Conservation (phyloP, 2,329 filamentous ascomycete genomes). For the Cercospora beticola region DNA sequence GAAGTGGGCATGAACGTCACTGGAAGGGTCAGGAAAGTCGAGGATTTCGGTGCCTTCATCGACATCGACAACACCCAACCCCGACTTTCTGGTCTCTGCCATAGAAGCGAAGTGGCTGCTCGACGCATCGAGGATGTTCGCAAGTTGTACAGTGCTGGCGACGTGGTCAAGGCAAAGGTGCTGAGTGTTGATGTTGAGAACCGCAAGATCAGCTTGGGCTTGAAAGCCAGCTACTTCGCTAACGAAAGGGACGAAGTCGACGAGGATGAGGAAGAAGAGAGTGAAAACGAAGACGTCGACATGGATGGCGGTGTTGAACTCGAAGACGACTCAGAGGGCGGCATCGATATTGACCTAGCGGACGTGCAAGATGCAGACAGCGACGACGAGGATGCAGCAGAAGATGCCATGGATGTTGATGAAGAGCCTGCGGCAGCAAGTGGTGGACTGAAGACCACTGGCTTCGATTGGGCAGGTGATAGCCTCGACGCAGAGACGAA, state of each 20-base stretch:
- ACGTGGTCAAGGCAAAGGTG: conserved; percentile 89
- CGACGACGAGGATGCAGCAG: conserved; percentile 51
- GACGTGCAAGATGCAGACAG: conserved; percentile 46
- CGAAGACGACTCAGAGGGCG: conserved; percentile 23
- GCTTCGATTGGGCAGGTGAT: conserved; percentile 85
- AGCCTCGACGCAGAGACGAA: conserved; percentile 55
- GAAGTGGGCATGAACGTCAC: conserved; percentile 78
- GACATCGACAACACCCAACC: conserved; percentile 75
- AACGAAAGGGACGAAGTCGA: conserved; percentile 53
- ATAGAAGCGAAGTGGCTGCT: conserved; percentile 88
- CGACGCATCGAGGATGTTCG: conserved; percentile 77
- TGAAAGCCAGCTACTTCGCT: conserved; percentile 90
- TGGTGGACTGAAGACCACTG: conserved; percentile 63
- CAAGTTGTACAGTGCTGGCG: conserved; percentile 85
- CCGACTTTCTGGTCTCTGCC: conserved; percentile 90
- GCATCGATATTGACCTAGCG: conserved; percentile 44
- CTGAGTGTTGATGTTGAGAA: conserved; percentile 73
- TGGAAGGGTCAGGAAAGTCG: conserved; percentile 88
- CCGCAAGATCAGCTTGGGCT: conserved; percentile 79
- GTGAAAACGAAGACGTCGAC: conserved; percentile 33
- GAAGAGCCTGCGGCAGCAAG: conserved; percentile 35
- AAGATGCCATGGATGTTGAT: conserved; percentile 46
- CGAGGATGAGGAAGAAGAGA: conserved; percentile 43
- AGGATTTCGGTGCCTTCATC: conserved; percentile 93
- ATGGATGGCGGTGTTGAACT: conserved; percentile 32